Percentiles rank a stretch among this genome's conserved stretches.
phyloP scores from a whole-genome alignment of 345 rosid genomes.

The Gynandropsis gynandra region DNA sequence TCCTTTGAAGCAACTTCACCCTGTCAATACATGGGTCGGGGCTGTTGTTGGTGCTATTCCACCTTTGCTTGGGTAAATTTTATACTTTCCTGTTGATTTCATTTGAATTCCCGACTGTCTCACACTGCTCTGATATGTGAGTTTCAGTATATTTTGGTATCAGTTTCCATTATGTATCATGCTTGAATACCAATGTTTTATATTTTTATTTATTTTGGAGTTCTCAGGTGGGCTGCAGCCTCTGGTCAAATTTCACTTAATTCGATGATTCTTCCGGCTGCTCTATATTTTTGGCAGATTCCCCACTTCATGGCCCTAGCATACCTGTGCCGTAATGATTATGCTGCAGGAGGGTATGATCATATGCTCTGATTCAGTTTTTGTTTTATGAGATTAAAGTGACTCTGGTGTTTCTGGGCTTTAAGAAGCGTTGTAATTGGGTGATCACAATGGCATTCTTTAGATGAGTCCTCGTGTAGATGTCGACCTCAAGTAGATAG shows the following conservation, averaged over 20 bases:
- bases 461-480: too few relatives aligned
- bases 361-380: slow-evolving; percentile 7
- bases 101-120: slow-evolving; percentile 10
- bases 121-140: neutral
- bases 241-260: slow-evolving; percentile 64
- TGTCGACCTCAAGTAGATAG: too few relatives aligned
- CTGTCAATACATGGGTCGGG: slow-evolving; percentile 95
- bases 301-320: slow-evolving; percentile 99
- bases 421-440: too few relatives aligned
- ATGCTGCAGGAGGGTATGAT: slow-evolving; percentile 93
- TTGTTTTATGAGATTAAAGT: slow-evolving; percentile 11
- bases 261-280: slow-evolving; percentile 79
- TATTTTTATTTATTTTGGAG: slow-evolving; percentile 15
- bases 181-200: neutral
- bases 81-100: slow-evolving; percentile 15
- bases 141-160: neutral
- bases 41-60: slow-evolving; percentile 99
- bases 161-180: neutral
- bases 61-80: slow-evolving; percentile 80
- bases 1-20: slow-evolving; percentile 95
- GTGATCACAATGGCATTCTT: too few relatives aligned
- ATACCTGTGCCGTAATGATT: slow-evolving; percentile 71
- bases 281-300: slow-evolving; percentile 96
- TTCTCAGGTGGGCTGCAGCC: slow-evolving; percentile 86
- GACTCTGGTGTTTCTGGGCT: too few relatives aligned